phyloP scores from a whole-genome alignment of 345 rosid species.

The Bretschneidera sinensis region DNA sequence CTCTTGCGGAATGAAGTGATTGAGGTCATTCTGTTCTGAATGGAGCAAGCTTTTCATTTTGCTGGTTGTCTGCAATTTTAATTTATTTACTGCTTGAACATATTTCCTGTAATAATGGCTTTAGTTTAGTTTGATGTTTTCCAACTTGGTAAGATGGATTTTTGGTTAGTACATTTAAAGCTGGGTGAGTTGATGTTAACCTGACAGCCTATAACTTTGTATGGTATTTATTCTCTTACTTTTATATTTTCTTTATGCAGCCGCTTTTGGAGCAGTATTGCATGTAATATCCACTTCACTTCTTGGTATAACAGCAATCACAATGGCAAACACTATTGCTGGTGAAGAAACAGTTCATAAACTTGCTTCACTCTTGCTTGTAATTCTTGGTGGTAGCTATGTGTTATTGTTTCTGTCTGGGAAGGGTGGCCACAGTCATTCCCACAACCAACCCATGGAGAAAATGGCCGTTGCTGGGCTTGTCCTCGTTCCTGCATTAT shows the following conservation, averaged over 20 bases:
- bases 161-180: background rate
- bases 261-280: constrained; percentile 97
- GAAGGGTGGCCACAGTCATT: constrained; percentile 90
- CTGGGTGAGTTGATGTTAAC: background rate
- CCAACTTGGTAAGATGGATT: background rate
- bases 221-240: constrained; percentile 7
- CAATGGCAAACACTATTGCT: constrained; percentile 97
- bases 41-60: too few relatives aligned
- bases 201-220: background rate
- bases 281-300: constrained; percentile 93
- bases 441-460: constrained; percentile 98
- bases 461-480: constrained; percentile 99
- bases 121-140: too few relatives aligned
- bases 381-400: constrained; percentile 90
- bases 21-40: too few relatives aligned
- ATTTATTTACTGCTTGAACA: background rate
- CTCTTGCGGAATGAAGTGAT: too few relatives aligned
- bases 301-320: constrained; percentile 92
- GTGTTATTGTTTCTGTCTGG: constrained; percentile 76
- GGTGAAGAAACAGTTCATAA: constrained; percentile 99
- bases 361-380: constrained; percentile 93
- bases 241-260: constrained; percentile 37
- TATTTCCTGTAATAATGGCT: background rate
- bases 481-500: constrained; percentile 92
- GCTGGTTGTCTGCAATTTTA: background rate